Base-by-base conservation (phyloP, 2,329 filamentous ascomycete genomes). In the Microdochium trichocladiopsis region DNA sequence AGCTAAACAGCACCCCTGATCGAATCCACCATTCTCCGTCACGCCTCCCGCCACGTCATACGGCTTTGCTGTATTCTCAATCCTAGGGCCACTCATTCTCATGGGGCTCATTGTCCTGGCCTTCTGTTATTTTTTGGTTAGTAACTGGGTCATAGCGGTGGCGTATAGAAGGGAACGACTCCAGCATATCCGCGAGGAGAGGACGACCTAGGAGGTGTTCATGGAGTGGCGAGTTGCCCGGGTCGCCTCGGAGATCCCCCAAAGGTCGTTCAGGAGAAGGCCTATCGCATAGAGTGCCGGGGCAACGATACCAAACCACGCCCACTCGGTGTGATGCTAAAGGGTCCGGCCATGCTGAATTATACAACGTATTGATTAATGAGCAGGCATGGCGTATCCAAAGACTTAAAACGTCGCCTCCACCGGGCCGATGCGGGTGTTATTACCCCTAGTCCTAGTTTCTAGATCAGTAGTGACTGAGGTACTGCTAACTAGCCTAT, bases 111-210 rank as follows among this genome's bases (percentile, higher is more conserved):
- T 33, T 33, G 28, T 33, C 28, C 28, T 33, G 28, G 28, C 28
- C 28, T 33, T 33, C 28, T 33, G 28, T 33, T 33, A 33, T 33
- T 33, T 8, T 33, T 33, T 8, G 28, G 28, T 33, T 33, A 33
- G 28, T 33, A 33, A 51, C 31, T 57, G 53, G 55, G 47, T 52
- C 18, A 51, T 55, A 36, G 55, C 55, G 21, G 51, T 54, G 49
- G 45, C 52, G n/a, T 51, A 64, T 54, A 51, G 53, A 37, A 16
- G 60, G 25, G 50, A 33, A 33, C 28, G 28, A 33, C 28, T 14
- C 28, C 28, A 33, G 28, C 28, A 33, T 33, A 33, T 33, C 28
- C 28, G 28, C 28, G 28, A 33, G 28, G 28, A 33, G 28, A 33
- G 28, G 28, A 33, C 28, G 28, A 33, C 28, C 28, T 33, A 33